Evolutionary conservation across 2,329 filamentous ascomycete genomes (phyloP).

Genomic region (Mycogone perniciosa): DNA sequence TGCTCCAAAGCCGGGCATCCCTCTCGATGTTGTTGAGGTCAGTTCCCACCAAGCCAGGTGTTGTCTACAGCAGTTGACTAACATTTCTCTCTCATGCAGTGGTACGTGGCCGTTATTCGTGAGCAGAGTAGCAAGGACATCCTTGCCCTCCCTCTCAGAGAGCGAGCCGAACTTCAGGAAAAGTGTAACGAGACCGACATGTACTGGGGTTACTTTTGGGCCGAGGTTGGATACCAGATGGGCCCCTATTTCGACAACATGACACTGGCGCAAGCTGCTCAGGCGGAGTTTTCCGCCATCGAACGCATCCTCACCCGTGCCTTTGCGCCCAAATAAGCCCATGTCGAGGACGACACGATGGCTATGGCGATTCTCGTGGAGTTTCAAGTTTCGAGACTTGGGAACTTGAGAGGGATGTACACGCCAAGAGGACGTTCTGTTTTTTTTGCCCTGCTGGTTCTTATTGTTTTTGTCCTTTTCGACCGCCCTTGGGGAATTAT

Average conservation of each 20-base stretch:
- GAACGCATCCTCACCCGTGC: conserved; percentile 43
- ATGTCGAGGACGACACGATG: too few relatives aligned
- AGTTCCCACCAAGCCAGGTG: conserved; percentile 13
- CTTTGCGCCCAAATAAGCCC: conserved; percentile 17
- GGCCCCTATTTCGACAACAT: conserved; percentile 40
- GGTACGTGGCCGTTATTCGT: conserved; percentile 50
- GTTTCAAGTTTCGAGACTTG: too few relatives aligned
- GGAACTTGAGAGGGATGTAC: too few relatives aligned
- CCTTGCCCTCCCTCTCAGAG: conserved; percentile 32
- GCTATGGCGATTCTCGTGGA: too few relatives aligned
- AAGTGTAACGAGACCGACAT: conserved; percentile 29
- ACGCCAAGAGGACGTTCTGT: too few relatives aligned
- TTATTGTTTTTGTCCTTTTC: too few relatives aligned
- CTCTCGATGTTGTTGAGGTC: conserved; percentile 51
- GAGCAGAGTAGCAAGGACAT: conserved; percentile 42
- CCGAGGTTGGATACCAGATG: conserved; percentile 37
- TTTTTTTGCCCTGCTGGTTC: too few relatives aligned
- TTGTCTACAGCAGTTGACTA: not conserved
- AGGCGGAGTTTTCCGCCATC: conserved; percentile 42
- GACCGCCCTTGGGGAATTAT: too few relatives aligned
- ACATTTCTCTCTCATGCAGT: conserved; percentile 31
- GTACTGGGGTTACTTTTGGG: conserved; percentile 49
- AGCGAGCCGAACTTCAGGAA: conserved; percentile 25
- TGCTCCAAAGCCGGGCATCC: conserved; percentile 40
- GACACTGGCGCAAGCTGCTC: conserved; percentile 41